Conservation (phyloP, 371 early-diverging fungal species). For the Mucor circinelloides region DNA sequence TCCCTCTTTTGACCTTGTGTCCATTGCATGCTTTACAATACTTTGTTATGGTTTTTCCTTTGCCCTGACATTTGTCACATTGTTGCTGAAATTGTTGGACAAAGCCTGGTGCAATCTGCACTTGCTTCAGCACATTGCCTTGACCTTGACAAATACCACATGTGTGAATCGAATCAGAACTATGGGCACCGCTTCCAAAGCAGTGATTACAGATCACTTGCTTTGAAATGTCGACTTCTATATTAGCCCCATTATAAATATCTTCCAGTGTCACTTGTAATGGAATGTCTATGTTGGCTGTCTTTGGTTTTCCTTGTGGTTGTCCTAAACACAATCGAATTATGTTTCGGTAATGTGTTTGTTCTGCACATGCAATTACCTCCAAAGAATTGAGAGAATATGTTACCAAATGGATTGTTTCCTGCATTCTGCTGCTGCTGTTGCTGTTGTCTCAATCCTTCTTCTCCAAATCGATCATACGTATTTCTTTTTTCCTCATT, state of each 20-base stretch:
- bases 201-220: slow-evolving; percentile 94
- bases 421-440: slow-evolving; percentile 59
- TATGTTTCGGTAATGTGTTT: background rate
- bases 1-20: slow-evolving; percentile 79
- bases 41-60: slow-evolving; percentile 81
- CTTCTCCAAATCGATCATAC: slow-evolving; percentile 88
- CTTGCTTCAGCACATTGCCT: slow-evolving; percentile 81
- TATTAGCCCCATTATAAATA: slow-evolving; percentile 78
- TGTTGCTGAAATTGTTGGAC: slow-evolving; percentile 91
- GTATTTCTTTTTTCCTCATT: slow-evolving; percentile 77
- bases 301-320: slow-evolving; percentile 67
- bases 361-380: slow-evolving; percentile 35
- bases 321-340: background rate
- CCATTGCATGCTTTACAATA: slow-evolving; percentile 87
- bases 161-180: slow-evolving; percentile 78
- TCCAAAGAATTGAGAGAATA: slow-evolving; percentile 91
- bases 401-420: slow-evolving; percentile 85
- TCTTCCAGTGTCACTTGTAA: slow-evolving; percentile 88
- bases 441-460: slow-evolving; percentile 85
- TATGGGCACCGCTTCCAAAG: slow-evolving; percentile 90
- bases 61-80: slow-evolving; percentile 90
- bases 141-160: slow-evolving; percentile 82
- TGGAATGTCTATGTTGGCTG: slow-evolving; percentile 74
- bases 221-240: slow-evolving; percentile 91
- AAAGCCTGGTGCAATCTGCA: slow-evolving; percentile 90